Evolutionary conservation across 768 basidiomycete species (phyloP), one percentile per base, ranked within the genome.

Genomic region (Auricularia heimuer): DNA sequence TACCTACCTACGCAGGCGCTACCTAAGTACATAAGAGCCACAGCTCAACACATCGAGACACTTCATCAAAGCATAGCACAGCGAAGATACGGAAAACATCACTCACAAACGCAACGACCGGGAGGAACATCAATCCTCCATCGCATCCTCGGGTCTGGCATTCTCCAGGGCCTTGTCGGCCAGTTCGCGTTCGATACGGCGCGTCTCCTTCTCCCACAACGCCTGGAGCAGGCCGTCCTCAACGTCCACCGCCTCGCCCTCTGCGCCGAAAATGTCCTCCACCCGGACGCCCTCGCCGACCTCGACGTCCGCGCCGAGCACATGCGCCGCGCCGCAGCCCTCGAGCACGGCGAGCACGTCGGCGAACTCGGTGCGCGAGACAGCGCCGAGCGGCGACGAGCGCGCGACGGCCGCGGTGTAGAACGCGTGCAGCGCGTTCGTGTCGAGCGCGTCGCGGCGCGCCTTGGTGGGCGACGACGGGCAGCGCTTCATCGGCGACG

Each of bases 321-420:
- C 29, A 0, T 14, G 14, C 24, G 29, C 24, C 11, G 56, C 56
- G 33, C 91, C 92, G 6, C 83, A 80, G 3, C 87, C 89, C 74
- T 94, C 91, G 44, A 94, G 75, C 61, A 92, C 76, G 33, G 83
- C 81, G 0, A 89, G 70, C 3, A 93, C 78, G 68, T 94, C 91
- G 0, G 80, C 77, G 68, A 94, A 92, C 69, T 92, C 90, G 71
- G 83, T 89, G 8, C 88, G 80, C 10, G 87, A 89, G 1, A 88
- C 89, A 3, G 87, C 79, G 2, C 81, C 76, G 67, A 90, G 87
- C 3, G 83, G 65, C 72, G 16, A 80, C 81, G 16, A 75, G 77
- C 24, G 83, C 83, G 11, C 80, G 8, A 94, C 81, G 60, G 89
- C 75, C 2, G 78, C 71, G 44, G 75, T 72, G 69, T 93, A 92